phyloP scores from a whole-genome alignment of 768 basidiomycete species.

The Terana coerulea region DNA sequence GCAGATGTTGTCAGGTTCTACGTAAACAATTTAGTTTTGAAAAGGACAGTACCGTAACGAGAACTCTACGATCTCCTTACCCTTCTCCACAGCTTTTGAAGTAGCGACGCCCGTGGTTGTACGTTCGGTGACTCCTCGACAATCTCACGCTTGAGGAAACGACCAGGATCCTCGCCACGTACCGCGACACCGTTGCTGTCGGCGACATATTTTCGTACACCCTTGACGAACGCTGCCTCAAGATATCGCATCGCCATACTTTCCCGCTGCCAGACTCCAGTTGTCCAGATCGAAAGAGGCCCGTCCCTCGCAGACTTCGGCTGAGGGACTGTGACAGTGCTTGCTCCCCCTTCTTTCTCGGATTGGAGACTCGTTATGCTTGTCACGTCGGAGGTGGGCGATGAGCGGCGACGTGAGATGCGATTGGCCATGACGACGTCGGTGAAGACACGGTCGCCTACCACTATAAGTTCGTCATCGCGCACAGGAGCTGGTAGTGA shows the following conservation, averaged over 20 bases:
- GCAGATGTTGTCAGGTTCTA: too few species aligned
- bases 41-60: too few species aligned
- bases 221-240: constrained; percentile 48
- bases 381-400: constrained; percentile 3
- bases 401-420: constrained; percentile 35
- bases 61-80: background rate
- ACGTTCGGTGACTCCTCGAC: background rate
- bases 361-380: constrained; percentile 4
- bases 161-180: background rate
- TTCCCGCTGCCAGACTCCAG: constrained; percentile 66
- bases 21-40: too few species aligned
- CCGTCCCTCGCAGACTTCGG: constrained; percentile 26
- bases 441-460: constrained; percentile 92
- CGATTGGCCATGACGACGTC: constrained; percentile 86
- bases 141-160: background rate
- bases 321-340: background rate
- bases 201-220: constrained; percentile 38
- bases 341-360: constrained; percentile 16
- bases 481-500: constrained; percentile 51
- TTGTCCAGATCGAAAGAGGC: constrained; percentile 69
- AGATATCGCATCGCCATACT: constrained; percentile 56
- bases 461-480: constrained; percentile 67
- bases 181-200: constrained; percentile 11
- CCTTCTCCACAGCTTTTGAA: background rate
- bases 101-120: background rate